These are phyloP conservation scores for Pleurotus giganteus DNA, from an alignment of 768 basidiomycete genomes.

Conservation along the genomic window DNA sequence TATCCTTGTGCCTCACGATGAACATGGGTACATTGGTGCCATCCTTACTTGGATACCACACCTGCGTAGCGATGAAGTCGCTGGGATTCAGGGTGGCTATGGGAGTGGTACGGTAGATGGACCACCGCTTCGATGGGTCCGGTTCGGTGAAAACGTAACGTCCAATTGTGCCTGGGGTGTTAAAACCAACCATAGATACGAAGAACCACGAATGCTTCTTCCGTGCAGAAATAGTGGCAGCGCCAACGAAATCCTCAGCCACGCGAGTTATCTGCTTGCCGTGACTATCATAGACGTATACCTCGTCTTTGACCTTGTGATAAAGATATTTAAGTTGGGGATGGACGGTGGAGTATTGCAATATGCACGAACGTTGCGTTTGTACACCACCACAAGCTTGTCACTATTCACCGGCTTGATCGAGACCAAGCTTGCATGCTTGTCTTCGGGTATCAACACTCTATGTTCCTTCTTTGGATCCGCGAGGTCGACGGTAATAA, in stretches of 20 bases:
- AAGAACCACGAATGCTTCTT: conserved; percentile 63
- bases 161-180: conserved; percentile 64
- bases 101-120: conserved; percentile 52
- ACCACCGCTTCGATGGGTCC: conserved; percentile 48
- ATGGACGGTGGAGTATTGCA: background rate
- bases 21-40: conserved; percentile 86
- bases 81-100: conserved; percentile 61
- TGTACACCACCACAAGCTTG: conserved; percentile 61
- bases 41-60: conserved; percentile 80
- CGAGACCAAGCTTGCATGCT: conserved; percentile 56
- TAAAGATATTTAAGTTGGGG: conserved; percentile 6
- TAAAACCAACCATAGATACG: conserved; percentile 64
- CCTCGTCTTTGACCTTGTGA: conserved; percentile 77
- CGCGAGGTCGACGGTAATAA: conserved; percentile 62
- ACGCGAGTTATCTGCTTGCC: conserved; percentile 57
- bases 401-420: conserved; percentile 47
- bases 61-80: conserved; percentile 65
- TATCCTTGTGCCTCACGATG: conserved; percentile 72
- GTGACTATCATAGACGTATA: conserved; percentile 62
- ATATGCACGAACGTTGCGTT: conserved; percentile 57
- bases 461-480: conserved; percentile 43
- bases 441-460: conserved; percentile 70
- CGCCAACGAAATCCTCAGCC: conserved; percentile 66
- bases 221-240: conserved; percentile 49
- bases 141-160: conserved; percentile 62